Conservation (phyloP, 768 basidiomycete species). For the Tricholoma sp. region DNA sequence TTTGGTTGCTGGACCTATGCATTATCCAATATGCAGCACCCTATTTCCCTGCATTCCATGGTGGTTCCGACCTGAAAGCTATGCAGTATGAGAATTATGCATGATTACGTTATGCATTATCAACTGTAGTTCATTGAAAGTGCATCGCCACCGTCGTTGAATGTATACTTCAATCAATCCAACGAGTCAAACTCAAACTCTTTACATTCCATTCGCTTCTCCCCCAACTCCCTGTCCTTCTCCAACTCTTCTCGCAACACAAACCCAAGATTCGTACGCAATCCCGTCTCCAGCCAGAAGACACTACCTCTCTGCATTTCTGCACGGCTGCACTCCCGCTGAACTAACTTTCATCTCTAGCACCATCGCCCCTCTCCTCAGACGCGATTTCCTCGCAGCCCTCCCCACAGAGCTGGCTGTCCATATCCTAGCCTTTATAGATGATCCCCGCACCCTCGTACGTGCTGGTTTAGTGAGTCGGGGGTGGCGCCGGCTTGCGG, state of each 20-base stretch:
- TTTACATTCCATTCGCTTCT: constrained; percentile 18
- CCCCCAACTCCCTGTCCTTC: constrained; percentile 29
- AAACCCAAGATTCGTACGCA: too few species aligned
- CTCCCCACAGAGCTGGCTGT: constrained; percentile 60
- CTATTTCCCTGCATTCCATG: too few species aligned
- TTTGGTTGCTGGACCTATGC: too few species aligned
- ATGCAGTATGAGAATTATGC: too few species aligned
- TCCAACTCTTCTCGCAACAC: not conserved
- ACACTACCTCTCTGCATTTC: constrained; percentile 7
- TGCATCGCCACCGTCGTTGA: too few species aligned
- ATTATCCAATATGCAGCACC: too few species aligned
- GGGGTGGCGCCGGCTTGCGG: constrained; percentile 63
- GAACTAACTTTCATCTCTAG: constrained; percentile 66
- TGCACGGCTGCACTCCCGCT: constrained; percentile 7
- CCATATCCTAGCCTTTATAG: constrained; percentile 70
- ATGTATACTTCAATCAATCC: not conserved
- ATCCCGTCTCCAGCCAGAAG: not conserved
- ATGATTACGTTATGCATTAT: too few species aligned
- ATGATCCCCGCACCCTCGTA: constrained; percentile 67
- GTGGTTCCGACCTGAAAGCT: too few species aligned
- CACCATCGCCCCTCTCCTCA: constrained; percentile 58
- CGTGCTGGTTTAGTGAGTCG: constrained; percentile 66
- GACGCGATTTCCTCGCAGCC: constrained; percentile 48
- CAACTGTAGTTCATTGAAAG: too few species aligned
- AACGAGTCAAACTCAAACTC: constrained; percentile 2